Evolutionary conservation across 2,329 filamentous ascomycete genomes (phyloP), one percentile per base, ranked within the genome.

Genomic region (Gnomoniopsis smithogilvyi): DNA sequence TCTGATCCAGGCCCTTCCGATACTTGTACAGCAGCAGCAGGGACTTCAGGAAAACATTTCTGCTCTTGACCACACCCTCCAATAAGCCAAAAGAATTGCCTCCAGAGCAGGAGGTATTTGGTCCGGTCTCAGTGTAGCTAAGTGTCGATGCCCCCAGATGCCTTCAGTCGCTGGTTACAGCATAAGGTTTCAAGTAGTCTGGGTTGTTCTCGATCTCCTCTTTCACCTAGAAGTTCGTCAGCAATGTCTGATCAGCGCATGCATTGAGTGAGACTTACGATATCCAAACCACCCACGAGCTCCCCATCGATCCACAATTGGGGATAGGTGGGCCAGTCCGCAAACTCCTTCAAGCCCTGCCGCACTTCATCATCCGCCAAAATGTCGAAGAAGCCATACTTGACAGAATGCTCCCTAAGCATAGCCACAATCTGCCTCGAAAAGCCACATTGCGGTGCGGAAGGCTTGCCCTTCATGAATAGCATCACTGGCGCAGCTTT

Each of bases 331-430:
- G 95, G 95, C 95, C 95, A 99, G 63, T 98, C 95, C n/a, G 92
- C 92, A 73, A 87, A 98, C 76, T 95, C 91, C 82, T 99, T 99
- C 69, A 99, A 77, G 0, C 95, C 95, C 77, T 98, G 94, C 62
- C 95, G 84, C 51, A 99, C 95, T 74, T 98, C 94, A 69, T 99
- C 94, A 72, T 99, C 95, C 64, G 95, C 95, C 67, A 99, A 76
- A 64, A 99, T 99, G 72, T 99, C 98, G 81, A 99, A 99, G 80
- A 99, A 99, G 21, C 95, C 95, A 73, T 98, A 99, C 72, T 96
- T 92, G 62, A 99, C 90, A 52, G 89, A 89, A 70, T 92, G 88
- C 76, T 98, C 94, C 54, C 95, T 85, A 67, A 99, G 77, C 50
- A 99, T 84, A 26, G 80, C 87, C 47, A 99, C 95, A 48, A 96